Evolutionary conservation across 768 basidiomycete genomes (phyloP), one percentile per base, ranked within the genome.

Genomic region (Suillus discolor): DNA sequence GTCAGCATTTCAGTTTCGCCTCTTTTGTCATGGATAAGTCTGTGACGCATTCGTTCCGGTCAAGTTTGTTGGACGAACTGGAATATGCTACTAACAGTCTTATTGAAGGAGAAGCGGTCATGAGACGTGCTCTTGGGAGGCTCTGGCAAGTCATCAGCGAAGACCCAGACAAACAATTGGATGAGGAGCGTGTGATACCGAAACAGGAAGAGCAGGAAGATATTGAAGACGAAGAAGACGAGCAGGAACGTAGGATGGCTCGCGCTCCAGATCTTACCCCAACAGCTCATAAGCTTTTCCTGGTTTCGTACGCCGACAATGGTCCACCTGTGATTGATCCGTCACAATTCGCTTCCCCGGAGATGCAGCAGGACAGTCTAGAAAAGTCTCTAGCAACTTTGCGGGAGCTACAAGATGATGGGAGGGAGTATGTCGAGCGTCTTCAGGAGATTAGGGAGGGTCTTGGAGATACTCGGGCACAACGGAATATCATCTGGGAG

Each of bases 21-120:
- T 92, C 93, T 0, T 92, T 93, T 70, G 92, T 96, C 16, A 84
- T 94, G 83, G 93, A 95, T 74, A 91, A 89, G 68, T 85, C 92
- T 9, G 87, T 92, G 18, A 92, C 91, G 20, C 90, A 92, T 74
- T 88, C 93, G 5, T 96, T 93, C 77, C 90, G 93, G 53, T 91
- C 93, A 41, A 83, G 81, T 64, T 78, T 94, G 57, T 78, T 94
- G 28, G 89, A 92, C 68, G 92, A 94, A 70, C 82, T 96, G 16
- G 92, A 94, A 69, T 81, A 90, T 61, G 89, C 93, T 16, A 93
- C 93, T 12, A 93, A 92, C 72, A 87, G 87, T 53, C 85, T 96
- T 54, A 91, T 95, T 57, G 92, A 94, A 78, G 92, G 92, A 23
- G 94, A 95, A 74, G 87, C 87, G 25, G 81, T 81, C 5, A 81